phyloP scores from a whole-genome alignment of 1,139 yeast species.

The Tardiomyces depauwii region DNA sequence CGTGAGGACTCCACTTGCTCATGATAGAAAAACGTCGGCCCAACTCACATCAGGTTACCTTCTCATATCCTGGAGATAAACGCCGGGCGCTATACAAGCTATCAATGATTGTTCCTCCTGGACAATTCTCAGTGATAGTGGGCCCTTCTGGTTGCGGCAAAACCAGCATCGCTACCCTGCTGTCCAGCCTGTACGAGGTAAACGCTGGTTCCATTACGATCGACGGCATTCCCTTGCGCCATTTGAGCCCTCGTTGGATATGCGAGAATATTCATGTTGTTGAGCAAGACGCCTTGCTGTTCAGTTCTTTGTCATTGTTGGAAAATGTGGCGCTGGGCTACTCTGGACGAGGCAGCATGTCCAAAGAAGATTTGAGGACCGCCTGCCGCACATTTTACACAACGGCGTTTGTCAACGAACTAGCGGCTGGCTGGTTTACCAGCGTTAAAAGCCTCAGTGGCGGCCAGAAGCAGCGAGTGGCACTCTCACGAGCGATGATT shows the following conservation, averaged over 20 bases:
- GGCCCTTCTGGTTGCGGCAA: slow-evolving; percentile 93
- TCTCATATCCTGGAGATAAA: slow-evolving; percentile 50
- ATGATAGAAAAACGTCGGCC: too few species aligned
- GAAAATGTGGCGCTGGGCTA: slow-evolving; percentile 51
- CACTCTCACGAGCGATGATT: slow-evolving; percentile 70
- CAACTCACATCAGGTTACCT: slow-evolving; percentile 26
- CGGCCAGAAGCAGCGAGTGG: slow-evolving; percentile 78
- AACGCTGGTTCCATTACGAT: slow-evolving; percentile 40
- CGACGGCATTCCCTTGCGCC: slow-evolving; percentile 39
- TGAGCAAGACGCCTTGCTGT: slow-evolving; percentile 58
- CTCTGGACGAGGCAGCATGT: slow-evolving; percentile 15
- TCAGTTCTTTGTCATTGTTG: slow-evolving; percentile 43
- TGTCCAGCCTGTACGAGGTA: slow-evolving; percentile 47
- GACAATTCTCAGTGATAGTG: slow-evolving; percentile 48
- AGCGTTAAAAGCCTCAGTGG: slow-evolving; percentile 57
- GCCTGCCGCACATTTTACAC: slow-evolving; percentile 32
- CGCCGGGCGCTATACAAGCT: slow-evolving; percentile 37
- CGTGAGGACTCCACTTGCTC: slow-evolving; percentile 44
- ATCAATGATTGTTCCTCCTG: slow-evolving; percentile 34
- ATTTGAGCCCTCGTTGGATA: slow-evolving; percentile 42
- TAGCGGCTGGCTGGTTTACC: slow-evolving; percentile 48
- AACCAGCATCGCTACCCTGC: slow-evolving; percentile 59
- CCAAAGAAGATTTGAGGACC: slow-evolving; percentile 25
- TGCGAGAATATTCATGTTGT: slow-evolving; percentile 55
- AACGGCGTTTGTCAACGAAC: slow-evolving; percentile 30